Base-by-base conservation (phyloP, 2,329 filamentous ascomycete species). In the Verticillium nonalfalfae region DNA sequence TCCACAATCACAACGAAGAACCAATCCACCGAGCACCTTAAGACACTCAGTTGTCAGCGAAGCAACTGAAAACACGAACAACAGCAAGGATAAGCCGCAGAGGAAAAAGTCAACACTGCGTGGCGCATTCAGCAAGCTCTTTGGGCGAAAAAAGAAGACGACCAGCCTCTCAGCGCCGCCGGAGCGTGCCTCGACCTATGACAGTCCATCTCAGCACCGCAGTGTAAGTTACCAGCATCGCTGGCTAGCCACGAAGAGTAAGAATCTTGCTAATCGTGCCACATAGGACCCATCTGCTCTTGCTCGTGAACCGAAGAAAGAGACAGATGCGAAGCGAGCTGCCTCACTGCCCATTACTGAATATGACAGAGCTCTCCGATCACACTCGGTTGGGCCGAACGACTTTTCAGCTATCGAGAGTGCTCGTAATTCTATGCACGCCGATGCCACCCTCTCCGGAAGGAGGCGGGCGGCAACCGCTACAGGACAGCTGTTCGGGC, bases 281-380 rank as follows among this genome's bases (percentile, higher is more conserved):
- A n/a, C 21, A 11, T 64, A 79, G 78, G 78, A 77, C 65, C 76
- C 75, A 36, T 72, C 72, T 57, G 74, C 72, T 52, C 70, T 75
- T 59, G 73, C 65, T 63, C 73, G 69, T 64, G 66, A 58, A 66
- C 64, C 58, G 59, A 64, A 64, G 52, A 74, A 71, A 57, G 74
- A 73, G 59, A 67, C 56, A 62, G 79, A 79, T 63, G 73, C 77
- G 18, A 84, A 86, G 68, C 81, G 85, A 60, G 85, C 85, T 7
- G 78, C 78, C 4, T 87, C 86, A 5, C 67, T 87, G 36, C 85
- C 85, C 9, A 79, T 87, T 58, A 85, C 81, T 56, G 85, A 88
- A 66, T 85, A 81, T 64, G 83, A 86, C 63, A 78, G 82, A 54
- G 85, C 85, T 1, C 69, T 88, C 40, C 79, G 85, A 55, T 88